Conservation (phyloP, 495 filamentous ascomycete genomes). For the Extremus antarcticus region DNA sequence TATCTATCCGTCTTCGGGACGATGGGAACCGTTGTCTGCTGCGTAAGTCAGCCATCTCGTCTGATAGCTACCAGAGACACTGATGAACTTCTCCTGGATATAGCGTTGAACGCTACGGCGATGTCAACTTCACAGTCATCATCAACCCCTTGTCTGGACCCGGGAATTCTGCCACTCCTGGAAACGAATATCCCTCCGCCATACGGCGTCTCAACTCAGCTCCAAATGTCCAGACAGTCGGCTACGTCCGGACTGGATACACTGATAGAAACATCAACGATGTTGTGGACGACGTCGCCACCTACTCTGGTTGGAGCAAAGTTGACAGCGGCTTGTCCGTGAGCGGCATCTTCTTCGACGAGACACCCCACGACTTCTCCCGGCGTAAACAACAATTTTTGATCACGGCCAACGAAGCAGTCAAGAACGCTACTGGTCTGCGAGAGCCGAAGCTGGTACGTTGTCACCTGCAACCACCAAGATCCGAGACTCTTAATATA, state of each 20-base stretch:
- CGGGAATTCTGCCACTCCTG: conserved; percentile 1
- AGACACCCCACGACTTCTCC: conserved; percentile 7
- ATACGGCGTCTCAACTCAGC: conserved; percentile 3
- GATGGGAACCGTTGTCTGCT: not conserved
- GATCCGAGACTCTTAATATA: not conserved
- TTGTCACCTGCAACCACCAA: not conserved
- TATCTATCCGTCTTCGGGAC: not conserved
- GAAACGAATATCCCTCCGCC: conserved; percentile 1
- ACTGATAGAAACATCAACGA: not conserved
- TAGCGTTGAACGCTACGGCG: not conserved
- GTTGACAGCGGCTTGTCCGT: not conserved
- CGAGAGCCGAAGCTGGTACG: not conserved
- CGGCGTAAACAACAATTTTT: not conserved
- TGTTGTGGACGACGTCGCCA: conserved; percentile 8
- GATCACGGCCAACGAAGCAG: not conserved
- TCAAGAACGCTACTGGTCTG: not conserved
- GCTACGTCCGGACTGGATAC: conserved; percentile 12
- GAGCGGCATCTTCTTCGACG: conserved; percentile 19
- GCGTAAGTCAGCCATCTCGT: not conserved
- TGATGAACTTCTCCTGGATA: no score
- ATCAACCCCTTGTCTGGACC: conserved; percentile 13
- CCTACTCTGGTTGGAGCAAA: conserved; percentile 9
- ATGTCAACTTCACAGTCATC: conserved; percentile 10
- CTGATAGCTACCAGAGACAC: no score
- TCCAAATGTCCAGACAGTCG: conserved; percentile 12